phyloP scores from a whole-genome alignment of 2,329 filamentous ascomycete species.

The Ascochyta lentis region DNA sequence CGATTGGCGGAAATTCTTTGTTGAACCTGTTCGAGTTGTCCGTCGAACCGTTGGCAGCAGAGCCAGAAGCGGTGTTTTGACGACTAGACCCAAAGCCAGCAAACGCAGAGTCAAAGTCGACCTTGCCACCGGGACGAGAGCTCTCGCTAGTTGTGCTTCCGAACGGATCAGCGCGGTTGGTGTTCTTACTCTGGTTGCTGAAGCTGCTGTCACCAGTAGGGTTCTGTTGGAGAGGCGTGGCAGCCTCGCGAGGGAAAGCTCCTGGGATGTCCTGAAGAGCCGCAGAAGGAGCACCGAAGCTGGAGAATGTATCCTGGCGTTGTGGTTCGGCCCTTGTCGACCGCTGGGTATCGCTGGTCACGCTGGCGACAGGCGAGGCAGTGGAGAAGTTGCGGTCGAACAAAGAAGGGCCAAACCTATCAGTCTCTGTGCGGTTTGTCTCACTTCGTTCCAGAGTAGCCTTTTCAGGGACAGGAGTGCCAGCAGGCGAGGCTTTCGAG shows the following conservation, averaged over 20 bases:
- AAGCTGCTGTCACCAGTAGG: constrained; percentile 56
- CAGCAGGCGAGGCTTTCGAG: constrained; percentile 49
- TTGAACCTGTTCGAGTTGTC: constrained; percentile 61
- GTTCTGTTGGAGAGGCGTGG: constrained; percentile 56
- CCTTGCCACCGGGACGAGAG: constrained; percentile 61
- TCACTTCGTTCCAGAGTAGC: constrained; percentile 43
- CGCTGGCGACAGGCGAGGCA: constrained; percentile 50
- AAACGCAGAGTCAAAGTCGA: constrained; percentile 86
- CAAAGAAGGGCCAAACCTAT: constrained; percentile 42
- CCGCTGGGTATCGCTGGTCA: constrained; percentile 48
- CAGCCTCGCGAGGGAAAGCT: constrained; percentile 54
- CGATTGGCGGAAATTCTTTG: constrained; percentile 90
- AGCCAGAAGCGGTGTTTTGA: constrained; percentile 55
- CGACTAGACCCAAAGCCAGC: constrained; percentile 69
- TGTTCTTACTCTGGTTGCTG: constrained; percentile 55
- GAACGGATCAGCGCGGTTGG: constrained; percentile 53
- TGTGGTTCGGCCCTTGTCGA: constrained; percentile 45
- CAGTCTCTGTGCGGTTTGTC: constrained; percentile 44
- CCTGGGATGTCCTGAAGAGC: constrained; percentile 51
- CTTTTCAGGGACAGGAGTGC: constrained; percentile 62
- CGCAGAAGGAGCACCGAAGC: constrained; percentile 45
- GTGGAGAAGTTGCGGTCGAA: constrained; percentile 48
- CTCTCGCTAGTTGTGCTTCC: constrained; percentile 40
- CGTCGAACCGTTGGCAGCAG: constrained; percentile 37
- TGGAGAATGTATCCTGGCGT: constrained; percentile 50